These are phyloP conservation scores for Triticum turgidum DNA, from an alignment of 176 grass and related monocot genomes.

Conservation along the genomic window DNA sequence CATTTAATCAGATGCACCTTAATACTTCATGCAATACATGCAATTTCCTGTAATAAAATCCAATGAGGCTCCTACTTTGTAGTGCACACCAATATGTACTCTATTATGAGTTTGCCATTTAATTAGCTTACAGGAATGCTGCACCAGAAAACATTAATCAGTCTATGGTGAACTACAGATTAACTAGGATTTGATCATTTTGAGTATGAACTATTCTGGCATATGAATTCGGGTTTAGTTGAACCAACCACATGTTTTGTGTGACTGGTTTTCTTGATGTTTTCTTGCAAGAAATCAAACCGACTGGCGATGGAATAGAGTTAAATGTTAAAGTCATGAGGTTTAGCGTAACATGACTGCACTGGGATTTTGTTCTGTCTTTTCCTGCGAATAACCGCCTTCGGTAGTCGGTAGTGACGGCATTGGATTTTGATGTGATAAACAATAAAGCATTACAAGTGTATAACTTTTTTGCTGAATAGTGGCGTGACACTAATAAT, in stretches of 20 bases:
- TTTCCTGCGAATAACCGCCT: neutral
- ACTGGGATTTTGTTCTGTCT: neutral
- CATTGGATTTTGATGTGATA: neutral
- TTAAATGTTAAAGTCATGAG: neutral
- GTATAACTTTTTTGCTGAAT: conserved; percentile 10
- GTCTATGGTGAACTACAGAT: neutral
- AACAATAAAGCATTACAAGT: neutral
- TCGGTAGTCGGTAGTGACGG: neutral
- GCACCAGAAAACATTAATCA: neutral
- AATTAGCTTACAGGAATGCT: neutral
- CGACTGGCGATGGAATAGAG: neutral
- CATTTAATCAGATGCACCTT: neutral
- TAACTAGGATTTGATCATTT: neutral
- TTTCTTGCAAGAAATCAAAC: conserved; percentile 8
- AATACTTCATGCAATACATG: neutral
- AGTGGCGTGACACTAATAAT: neutral
- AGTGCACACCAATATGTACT: neutral
- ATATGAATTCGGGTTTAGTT: neutral
- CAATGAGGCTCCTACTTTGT: neutral
- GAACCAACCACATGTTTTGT: neutral
- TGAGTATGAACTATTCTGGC: neutral
- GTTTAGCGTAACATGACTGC: neutral
- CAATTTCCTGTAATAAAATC: neutral
- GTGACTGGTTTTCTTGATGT: neutral
- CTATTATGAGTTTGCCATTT: neutral